Conservation (phyloP, 2,329 filamentous ascomycete species). For the Berkeleyomyces rouxiae region DNA sequence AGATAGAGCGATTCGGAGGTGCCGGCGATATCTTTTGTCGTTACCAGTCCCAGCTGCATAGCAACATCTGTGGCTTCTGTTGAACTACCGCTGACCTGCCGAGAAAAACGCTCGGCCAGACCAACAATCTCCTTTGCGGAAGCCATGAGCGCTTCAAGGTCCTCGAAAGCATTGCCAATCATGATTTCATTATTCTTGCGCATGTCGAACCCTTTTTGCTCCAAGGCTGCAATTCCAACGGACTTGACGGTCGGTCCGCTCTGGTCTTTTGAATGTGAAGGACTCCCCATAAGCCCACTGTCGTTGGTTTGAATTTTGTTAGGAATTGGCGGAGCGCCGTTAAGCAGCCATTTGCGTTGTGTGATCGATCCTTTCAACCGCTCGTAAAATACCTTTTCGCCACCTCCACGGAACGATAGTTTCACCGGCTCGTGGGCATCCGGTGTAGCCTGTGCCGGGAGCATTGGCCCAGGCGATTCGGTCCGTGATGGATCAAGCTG, state of each 20-base stretch:
- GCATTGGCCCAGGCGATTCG: slow-evolving; percentile 64
- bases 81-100: slow-evolving; percentile 43
- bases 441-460: slow-evolving; percentile 24
- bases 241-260: slow-evolving; percentile 31
- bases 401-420: slow-evolving; percentile 76
- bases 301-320: slow-evolving; percentile 23
- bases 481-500: slow-evolving; percentile 28
- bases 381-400: slow-evolving; percentile 80
- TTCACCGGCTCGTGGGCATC: slow-evolving; percentile 66
- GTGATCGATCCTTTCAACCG: slow-evolving; percentile 73
- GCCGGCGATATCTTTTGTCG: slow-evolving; percentile 83
- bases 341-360: slow-evolving; percentile 88
- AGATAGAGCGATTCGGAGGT: slow-evolving; percentile 73
- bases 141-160: slow-evolving; percentile 90
- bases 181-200: slow-evolving; percentile 86
- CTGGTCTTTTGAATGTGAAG: slow-evolving; percentile 17
- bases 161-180: slow-evolving; percentile 88
- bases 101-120: slow-evolving; percentile 73
- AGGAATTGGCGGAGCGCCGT: slow-evolving; percentile 76
- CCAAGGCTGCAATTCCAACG: slow-evolving; percentile 81
- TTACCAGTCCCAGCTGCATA: slow-evolving; percentile 72
- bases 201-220: slow-evolving; percentile 67
- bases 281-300: slow-evolving; percentile 21
- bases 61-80: slow-evolving; percentile 50
- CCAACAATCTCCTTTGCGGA: slow-evolving; percentile 93